Base-by-base conservation (phyloP, 257 asterid genomes). In the Salvia hispanica region DNA sequence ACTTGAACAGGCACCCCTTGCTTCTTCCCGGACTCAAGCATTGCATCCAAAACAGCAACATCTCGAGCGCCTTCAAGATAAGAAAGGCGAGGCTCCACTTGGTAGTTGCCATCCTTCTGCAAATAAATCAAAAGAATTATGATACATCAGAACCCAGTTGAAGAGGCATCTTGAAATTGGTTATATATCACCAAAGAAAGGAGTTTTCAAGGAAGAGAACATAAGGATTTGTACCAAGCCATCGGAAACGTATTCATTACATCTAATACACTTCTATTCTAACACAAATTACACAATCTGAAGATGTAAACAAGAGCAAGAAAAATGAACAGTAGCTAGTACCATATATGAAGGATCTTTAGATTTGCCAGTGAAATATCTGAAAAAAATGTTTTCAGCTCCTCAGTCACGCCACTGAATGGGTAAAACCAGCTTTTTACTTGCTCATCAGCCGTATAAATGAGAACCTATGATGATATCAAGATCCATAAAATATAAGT, bases 1-100 rank as follows among this genome's bases (percentile, higher is more conserved):
- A 93, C 96, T 68, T 80, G 90, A 58, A 93, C 84, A 0, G 77
- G 68, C 39, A 78, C 80, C 9, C 96, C 97, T 74, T 81, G 80
- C 69, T 50, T 81, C 79, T 66, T 75, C 59, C 95, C 97, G 48
- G 97, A 93, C 77, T 88, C 96, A 11, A 93, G 96, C 94, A 93
- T 93, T 48, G 99, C 99, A 9, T 82, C 95, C 71, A 88, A 71
- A 52, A 93, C 85, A 39, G 97, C 97, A 66, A 93, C 80, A 75
- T 93, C 99, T 25, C 95, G 81, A 1, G 89, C 92, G 21, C 99
- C 96, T 84, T 90, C 99, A 15, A 79, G 42, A 61, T 69, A 88
- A 3, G 94, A 86, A 71, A 88, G 76, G 10, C 96, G 89, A 45
- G 79, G 89, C 83, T 86, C 97, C 7, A 71, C 85, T 70, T 80